A percentile compares a stretch with the other conserved stretches of the same genome.
These are phyloP conservation scores for Cynara cardunculus DNA, from an alignment of 129 eudicot genomes.

Conservation along the genomic window DNA sequence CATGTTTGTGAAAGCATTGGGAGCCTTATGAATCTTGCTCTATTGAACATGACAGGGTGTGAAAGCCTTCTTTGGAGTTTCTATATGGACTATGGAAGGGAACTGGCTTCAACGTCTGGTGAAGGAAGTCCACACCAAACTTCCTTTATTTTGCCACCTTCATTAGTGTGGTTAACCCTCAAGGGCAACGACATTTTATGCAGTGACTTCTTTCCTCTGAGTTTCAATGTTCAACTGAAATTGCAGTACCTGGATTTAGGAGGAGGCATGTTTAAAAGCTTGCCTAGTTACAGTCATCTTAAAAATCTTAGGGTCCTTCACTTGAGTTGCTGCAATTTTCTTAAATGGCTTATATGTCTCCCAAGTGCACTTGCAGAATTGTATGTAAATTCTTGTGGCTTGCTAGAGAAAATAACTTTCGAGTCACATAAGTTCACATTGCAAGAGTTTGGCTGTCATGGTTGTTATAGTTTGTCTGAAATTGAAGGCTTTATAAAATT, in stretches of 20 bases:
- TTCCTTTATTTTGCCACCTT: background rate
- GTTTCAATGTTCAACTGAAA: background rate
- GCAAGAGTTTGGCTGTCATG: background rate
- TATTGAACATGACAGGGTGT: constrained; percentile 22
- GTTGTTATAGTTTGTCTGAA: background rate
- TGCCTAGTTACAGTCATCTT: constrained; percentile 2
- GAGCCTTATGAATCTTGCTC: constrained; percentile 4
- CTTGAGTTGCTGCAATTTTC: background rate
- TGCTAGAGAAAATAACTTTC: background rate
- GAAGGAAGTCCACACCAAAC: background rate
- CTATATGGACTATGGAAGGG: background rate
- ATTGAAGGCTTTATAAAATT: background rate
- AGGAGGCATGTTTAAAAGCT: background rate
- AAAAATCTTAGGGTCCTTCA: background rate
- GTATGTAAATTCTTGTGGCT: background rate
- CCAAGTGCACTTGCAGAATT: constrained; percentile 10
- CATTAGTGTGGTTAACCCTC: background rate
- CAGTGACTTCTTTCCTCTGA: background rate
- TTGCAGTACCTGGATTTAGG: background rate
- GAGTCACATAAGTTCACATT: background rate
- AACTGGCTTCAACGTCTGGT: background rate
- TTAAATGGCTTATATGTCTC: background rate
- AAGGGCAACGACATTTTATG: background rate
- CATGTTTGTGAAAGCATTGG: constrained; percentile 22
- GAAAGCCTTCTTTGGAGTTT: background rate